Evolutionary conservation across 345 rosid species (phyloP).

Genomic region (Durio zibethinus): DNA sequence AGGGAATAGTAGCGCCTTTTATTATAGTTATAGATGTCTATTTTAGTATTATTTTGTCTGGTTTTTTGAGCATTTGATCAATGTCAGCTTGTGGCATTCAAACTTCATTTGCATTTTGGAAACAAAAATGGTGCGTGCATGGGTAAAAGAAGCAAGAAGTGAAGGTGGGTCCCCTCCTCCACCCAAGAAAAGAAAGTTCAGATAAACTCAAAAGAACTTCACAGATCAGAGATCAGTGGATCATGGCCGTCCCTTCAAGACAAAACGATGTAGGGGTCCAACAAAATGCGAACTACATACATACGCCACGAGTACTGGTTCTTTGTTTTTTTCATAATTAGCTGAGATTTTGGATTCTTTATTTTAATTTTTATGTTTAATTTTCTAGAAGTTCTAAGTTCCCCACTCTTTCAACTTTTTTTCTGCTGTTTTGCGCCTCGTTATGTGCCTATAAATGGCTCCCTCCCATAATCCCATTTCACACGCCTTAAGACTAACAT

Average conservation of each 20-base stretch:
- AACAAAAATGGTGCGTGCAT: too few relatives aligned
- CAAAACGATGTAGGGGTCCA: slow-evolving; percentile 27
- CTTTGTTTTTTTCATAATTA: not conserved
- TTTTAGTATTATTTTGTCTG: too few relatives aligned
- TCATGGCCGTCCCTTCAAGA: not conserved
- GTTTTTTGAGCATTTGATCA: not conserved
- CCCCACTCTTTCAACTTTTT: not conserved
- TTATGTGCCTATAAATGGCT: slow-evolving; percentile 52
- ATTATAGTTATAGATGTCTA: too few relatives aligned
- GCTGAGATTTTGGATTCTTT: not conserved
- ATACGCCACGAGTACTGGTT: slow-evolving; percentile 19
- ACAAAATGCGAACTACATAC: slow-evolving; percentile 17
- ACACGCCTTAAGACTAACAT: slow-evolving; percentile 20
- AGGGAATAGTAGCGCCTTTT: too few relatives aligned
- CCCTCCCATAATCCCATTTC: slow-evolving; percentile 12
- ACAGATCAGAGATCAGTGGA: not conserved
- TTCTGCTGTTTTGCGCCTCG: slow-evolving; percentile 8
- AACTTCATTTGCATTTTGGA: too few relatives aligned
- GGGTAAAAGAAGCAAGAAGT: not conserved
- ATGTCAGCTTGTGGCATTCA: not conserved
- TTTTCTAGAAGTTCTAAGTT: not conserved
- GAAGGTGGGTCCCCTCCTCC: not conserved
- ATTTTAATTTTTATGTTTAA: not conserved
- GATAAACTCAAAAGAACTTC: not conserved
- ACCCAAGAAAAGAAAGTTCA: not conserved